These are phyloP conservation scores for Chaetomium tenue DNA, from an alignment of 495 filamentous ascomycete genomes.

Conservation along the genomic window DNA sequence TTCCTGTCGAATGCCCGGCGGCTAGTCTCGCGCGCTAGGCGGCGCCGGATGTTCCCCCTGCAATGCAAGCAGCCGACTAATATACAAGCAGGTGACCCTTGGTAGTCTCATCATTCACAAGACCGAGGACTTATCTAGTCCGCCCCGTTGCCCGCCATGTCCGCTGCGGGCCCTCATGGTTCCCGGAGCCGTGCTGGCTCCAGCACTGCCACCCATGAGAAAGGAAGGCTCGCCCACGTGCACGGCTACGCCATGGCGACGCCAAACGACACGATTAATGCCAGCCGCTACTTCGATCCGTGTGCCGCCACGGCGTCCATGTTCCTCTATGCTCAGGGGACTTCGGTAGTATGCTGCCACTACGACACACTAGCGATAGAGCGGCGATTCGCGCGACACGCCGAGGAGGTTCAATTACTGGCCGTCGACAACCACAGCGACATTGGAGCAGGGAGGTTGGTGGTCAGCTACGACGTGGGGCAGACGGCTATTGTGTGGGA, in stretches of 20 bases:
- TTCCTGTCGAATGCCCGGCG: neutral
- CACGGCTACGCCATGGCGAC: slow-evolving; percentile 51
- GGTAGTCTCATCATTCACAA: slow-evolving; percentile 25
- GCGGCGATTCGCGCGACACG: slow-evolving; percentile 78
- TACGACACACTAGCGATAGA: slow-evolving; percentile 92
- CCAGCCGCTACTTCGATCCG: slow-evolving; percentile 66
- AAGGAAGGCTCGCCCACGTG: slow-evolving; percentile 43
- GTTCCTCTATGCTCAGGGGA: slow-evolving; percentile 82
- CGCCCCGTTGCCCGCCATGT: slow-evolving; percentile 39
- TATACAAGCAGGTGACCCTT: slow-evolving; percentile 20
- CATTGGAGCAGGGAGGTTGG: slow-evolving; percentile 74
- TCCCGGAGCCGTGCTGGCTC: slow-evolving; percentile 63
- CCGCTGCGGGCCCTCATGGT: slow-evolving; percentile 40
- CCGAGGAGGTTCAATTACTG: slow-evolving; percentile 76
- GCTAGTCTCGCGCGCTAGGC: slow-evolving; percentile 4
- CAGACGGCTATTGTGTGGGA: slow-evolving; percentile 97
- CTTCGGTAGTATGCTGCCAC: slow-evolving; percentile 73
- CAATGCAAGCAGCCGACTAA: slow-evolving; percentile 24
- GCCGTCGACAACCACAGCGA: slow-evolving; percentile 93
- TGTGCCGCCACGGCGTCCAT: slow-evolving; percentile 84
- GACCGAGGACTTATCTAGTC: slow-evolving; percentile 33
- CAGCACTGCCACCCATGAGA: slow-evolving; percentile 47
- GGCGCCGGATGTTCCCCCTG: neutral
- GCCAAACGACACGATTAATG: slow-evolving; percentile 50
- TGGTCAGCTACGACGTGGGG: slow-evolving; percentile 89